Conservation (phyloP, 2,329 filamentous ascomycete species). For the Aciculosporium take region DNA sequence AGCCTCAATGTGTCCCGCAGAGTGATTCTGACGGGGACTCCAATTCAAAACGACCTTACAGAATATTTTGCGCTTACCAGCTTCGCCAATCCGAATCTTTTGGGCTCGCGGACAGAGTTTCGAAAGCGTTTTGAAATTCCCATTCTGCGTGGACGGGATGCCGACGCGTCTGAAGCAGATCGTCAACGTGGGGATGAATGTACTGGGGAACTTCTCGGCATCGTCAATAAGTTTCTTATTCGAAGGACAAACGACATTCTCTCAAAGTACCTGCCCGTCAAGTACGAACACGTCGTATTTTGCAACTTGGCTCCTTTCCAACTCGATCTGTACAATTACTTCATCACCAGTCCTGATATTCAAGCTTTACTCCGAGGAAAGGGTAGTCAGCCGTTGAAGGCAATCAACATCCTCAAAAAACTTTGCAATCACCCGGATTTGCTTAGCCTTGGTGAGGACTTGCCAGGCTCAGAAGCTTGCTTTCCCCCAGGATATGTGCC, state of each 20-base stretch:
- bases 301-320: conserved; percentile 92
- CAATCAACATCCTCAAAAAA: conserved; percentile 93
- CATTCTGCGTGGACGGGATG: conserved; percentile 82
- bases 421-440: conserved; percentile 96
- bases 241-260: conserved; percentile 94
- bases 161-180: conserved; percentile 72
- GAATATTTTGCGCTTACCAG: conserved; percentile 95
- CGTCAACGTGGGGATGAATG: conserved; percentile 72
- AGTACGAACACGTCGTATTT: conserved; percentile 98
- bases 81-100: conserved; percentile 86
- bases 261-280: conserved; percentile 93
- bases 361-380: conserved; percentile 84
- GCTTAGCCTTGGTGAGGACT: conserved; percentile 64
- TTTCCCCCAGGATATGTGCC: conserved; percentile 81
- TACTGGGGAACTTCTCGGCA: conserved; percentile 60
- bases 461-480: conserved; percentile 71
- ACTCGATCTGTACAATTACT: conserved; percentile 86
- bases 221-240: conserved; percentile 98
- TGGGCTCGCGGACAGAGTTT: conserved; percentile 82
- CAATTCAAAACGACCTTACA: conserved; percentile 95
- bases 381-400: conserved; percentile 89
- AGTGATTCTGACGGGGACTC: conserved; percentile 91
- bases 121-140: conserved; percentile 88
- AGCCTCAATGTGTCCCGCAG: conserved; percentile 78
- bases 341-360: conserved; percentile 90